Base-by-base conservation (phyloP, 805 yeast genomes). In the Zygoascus bituminiphila region DNA sequence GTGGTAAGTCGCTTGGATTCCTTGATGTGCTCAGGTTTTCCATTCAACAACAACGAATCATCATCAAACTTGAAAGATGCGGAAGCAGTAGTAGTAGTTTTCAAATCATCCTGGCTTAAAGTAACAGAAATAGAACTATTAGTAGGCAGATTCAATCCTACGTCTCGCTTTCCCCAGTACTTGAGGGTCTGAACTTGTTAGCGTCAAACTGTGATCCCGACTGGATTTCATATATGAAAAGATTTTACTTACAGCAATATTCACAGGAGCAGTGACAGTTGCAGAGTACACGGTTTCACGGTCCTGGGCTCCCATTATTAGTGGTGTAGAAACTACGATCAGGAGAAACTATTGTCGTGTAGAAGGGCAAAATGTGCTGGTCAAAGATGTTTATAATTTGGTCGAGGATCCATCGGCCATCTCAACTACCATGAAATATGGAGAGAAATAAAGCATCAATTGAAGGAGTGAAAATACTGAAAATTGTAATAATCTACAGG, bases 151-250 rank as follows among this genome's bases (percentile, higher is more conserved):
- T 93, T 93, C 61, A 93, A 77, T 43, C 74, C 72, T 54, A 80
- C 82, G 68, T 93, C 98, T 62, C 98, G 79, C 69, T 93, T 93
- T 44, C 99, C 99, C 99, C 99, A 93, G 72, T 93, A 93, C 70
- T 93, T 93, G 55, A 93, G 75, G 36, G 98, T 93, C 81, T 81
- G 54, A 12, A 17, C 36, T 5, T 36, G 36, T 48, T 45, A 53
- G 51, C 48, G 19, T 23, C 7, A 29, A 6, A 12, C 33, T 15
- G 15, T 15, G 33, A 29, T 29, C 33, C 33, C 33, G 10, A 20
- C 42, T 42, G 33, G 10, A 31, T 22, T 20, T 14, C 2, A 22
- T 22, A 15, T 23, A 20, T n/a, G 4, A 24, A 10, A 17, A n/a
- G 8, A 39, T 20, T 39, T n/a, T n/a, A 76, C 85, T 54, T 75